Base-by-base conservation (phyloP, 2,329 filamentous ascomycete genomes). In the Diplodia intermedia region DNA sequence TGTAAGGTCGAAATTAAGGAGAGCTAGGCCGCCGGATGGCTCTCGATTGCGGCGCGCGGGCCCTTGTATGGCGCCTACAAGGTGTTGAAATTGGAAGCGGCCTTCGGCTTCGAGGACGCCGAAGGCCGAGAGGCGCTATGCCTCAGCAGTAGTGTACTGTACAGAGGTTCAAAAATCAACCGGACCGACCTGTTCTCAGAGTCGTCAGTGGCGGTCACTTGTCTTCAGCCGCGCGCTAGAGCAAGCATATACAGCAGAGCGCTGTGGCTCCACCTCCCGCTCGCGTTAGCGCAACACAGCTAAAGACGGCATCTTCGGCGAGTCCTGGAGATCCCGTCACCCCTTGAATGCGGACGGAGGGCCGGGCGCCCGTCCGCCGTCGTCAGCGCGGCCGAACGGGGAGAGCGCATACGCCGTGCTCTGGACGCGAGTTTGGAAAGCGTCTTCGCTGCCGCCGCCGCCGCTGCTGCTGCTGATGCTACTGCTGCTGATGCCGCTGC, bases 1-100 rank as follows among this genome's bases (percentile, higher is more conserved):
- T 26, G 40, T 36, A 38, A 38, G 57, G 57, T 63, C 29, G 60
- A 63, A 52, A 63, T 63, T 63, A 63, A 63, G 60, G 43, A 63
- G 60, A 52, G 60, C 60, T 26, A 31, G 26, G 40, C 14, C 57
- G 57, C 7, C 56, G 36, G 36, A 40, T n/a, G 33, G 54, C 33
- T n/a, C 18, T 40, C 54, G 15, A 15, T 9, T 33, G 54, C 33
- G 54, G 54, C 55, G 55, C 55, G 38, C 38, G 55, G 55, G 26
- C 56, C 56, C 43, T 26, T 14, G 23, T 29, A 53, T 31, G 50
- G 36, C 36, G 36, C 36, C 36, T 38, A 11, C 3, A 38, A 38
- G 33, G 40, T 52, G 60, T 63, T 52, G 60, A 63, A 63, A 63
- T 63, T 63, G 60, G 38, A 49, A 36, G 18, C 40, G 40, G 40